phyloP scores from a whole-genome alignment of 495 filamentous ascomycete species.

The Pyronema domesticum region DNA sequence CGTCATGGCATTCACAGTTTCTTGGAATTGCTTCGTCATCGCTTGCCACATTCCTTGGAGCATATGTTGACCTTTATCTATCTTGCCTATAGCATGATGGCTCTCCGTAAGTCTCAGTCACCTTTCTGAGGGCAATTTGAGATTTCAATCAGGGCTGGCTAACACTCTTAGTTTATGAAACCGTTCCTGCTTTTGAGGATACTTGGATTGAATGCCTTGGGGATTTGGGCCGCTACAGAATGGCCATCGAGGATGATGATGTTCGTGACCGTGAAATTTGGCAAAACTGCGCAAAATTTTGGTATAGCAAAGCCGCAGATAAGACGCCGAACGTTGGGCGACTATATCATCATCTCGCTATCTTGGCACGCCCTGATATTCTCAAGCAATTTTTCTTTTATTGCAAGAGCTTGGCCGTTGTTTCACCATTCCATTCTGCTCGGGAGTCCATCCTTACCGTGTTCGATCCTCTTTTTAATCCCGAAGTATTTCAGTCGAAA shows the following conservation, averaged over 20 bases:
- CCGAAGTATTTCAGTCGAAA: slow-evolving; percentile 13
- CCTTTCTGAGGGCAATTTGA: too few relatives aligned
- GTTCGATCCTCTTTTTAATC: slow-evolving; percentile 38
- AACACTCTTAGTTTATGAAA: slow-evolving; percentile 59
- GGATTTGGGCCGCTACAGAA: slow-evolving; percentile 53
- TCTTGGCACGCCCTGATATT: slow-evolving; percentile 55
- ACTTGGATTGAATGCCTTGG: slow-evolving; percentile 88
- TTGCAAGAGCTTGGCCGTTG: slow-evolving; percentile 23
- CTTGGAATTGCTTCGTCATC: slow-evolving; percentile 51
- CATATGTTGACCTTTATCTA: slow-evolving; percentile 73
- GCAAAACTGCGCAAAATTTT: slow-evolving; percentile 56
- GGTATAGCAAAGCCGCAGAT: slow-evolving; percentile 68
- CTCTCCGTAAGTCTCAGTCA: slow-evolving; percentile 28
- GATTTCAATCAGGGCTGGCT: too few relatives aligned
- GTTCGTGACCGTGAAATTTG: slow-evolving; percentile 56
- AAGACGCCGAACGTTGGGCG: slow-evolving; percentile 51
- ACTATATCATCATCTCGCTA: slow-evolving; percentile 71
- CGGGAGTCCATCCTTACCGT: slow-evolving; percentile 44
- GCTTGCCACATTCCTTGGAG: slow-evolving; percentile 51
- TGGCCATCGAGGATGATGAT: slow-evolving; percentile 64
- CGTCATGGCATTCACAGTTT: slow-evolving; percentile 64
- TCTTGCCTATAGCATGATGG: slow-evolving; percentile 65
- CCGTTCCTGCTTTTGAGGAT: slow-evolving; percentile 55
- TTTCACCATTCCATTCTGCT: slow-evolving; percentile 34
- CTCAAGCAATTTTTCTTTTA: slow-evolving; percentile 65